Conservation (phyloP, 768 basidiomycete species). For the Boletus barrowsii region DNA sequence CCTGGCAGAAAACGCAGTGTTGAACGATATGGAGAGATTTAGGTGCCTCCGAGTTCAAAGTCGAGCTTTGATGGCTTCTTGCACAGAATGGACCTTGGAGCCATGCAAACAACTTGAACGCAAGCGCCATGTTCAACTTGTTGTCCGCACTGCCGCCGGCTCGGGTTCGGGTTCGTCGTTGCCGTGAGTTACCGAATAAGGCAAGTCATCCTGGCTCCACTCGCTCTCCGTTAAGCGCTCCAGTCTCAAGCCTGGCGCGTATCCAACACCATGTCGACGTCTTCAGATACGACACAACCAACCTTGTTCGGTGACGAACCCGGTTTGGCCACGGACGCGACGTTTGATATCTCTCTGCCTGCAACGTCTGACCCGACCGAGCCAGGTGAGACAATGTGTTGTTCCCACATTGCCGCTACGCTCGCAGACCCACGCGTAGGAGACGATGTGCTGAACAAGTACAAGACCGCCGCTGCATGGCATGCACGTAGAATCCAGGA, state of each 20-base stretch:
- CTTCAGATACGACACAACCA: slow-evolving; percentile 27
- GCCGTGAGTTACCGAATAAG: slow-evolving; percentile 10
- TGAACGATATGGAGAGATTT: not conserved
- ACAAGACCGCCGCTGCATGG: slow-evolving; percentile 56
- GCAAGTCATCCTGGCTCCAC: slow-evolving; percentile 2
- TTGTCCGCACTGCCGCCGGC: too few relatives aligned
- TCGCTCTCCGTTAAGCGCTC: not conserved
- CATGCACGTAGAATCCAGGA: slow-evolving; percentile 44
- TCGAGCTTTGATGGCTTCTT: not conserved
- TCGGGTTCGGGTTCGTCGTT: too few relatives aligned
- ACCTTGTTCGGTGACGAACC: slow-evolving; percentile 30
- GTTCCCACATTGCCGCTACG: slow-evolving; percentile 41
- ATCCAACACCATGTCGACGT: slow-evolving; percentile 25
- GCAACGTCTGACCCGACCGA: slow-evolving; percentile 13
- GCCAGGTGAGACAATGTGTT: slow-evolving; percentile 11
- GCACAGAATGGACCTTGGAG: not conserved
- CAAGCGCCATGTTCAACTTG: not conserved
- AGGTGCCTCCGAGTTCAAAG: not conserved
- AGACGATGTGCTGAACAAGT: slow-evolving; percentile 43
- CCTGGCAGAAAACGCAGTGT: slow-evolving; percentile 41
- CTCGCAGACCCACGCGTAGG: slow-evolving; percentile 34
- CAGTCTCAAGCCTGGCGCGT: not conserved
- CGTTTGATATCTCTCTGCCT: slow-evolving; percentile 10
- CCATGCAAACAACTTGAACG: slow-evolving; percentile 9
- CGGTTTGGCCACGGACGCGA: slow-evolving; percentile 4